These are phyloP conservation scores for Spongiforma sp. DNA, from an alignment of 1,284 basidiomycete genomes.

Conservation along the genomic window DNA sequence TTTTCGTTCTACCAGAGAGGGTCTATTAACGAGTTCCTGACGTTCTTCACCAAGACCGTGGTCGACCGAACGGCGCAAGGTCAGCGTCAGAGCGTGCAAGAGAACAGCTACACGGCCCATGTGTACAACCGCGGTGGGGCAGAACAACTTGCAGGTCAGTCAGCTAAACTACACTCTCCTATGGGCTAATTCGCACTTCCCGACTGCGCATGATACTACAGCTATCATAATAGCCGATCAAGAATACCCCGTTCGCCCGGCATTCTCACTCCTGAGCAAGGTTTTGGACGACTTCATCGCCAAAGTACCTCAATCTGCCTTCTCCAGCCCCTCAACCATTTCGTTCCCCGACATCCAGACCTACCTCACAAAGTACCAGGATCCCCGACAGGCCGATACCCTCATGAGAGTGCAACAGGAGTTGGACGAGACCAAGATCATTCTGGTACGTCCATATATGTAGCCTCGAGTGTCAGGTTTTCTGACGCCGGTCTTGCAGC, in stretches of 20 bases:
- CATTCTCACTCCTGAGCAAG: slow-evolving; percentile 95
- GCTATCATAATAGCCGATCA: slow-evolving; percentile 94
- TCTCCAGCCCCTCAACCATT: slow-evolving; percentile 64
- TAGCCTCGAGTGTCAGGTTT: background rate
- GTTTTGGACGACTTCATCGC: slow-evolving; percentile 92
- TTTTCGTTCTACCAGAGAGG: slow-evolving; percentile 96
- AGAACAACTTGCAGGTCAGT: slow-evolving; percentile 79
- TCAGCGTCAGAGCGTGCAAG: slow-evolving; percentile 93
- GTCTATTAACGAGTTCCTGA: slow-evolving; percentile 87
- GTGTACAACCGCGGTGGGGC: slow-evolving; percentile 87
- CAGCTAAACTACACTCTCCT: background rate
- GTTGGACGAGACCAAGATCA: slow-evolving; percentile 99
- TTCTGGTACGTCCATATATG: slow-evolving; percentile 61
- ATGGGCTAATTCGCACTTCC: slow-evolving; percentile 6
- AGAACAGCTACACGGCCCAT: slow-evolving; percentile 95
- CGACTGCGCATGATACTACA: slow-evolving; percentile 33
- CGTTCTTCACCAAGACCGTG: slow-evolving; percentile 93
- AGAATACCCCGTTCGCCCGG: slow-evolving; percentile 96
- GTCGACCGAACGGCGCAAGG: slow-evolving; percentile 88
- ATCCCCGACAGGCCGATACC: slow-evolving; percentile 96
- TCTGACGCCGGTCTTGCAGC: slow-evolving; percentile 54
- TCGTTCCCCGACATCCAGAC: slow-evolving; percentile 76
- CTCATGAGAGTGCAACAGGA: slow-evolving; percentile 99
- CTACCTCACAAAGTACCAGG: slow-evolving; percentile 95
- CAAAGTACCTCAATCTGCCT: slow-evolving; percentile 76